Percentiles rank a stretch among this genome's conserved stretches.
These are phyloP conservation scores for Clonostachys chloroleuca DNA, from an alignment of 2,329 filamentous ascomycete genomes.

Conservation along the genomic window DNA sequence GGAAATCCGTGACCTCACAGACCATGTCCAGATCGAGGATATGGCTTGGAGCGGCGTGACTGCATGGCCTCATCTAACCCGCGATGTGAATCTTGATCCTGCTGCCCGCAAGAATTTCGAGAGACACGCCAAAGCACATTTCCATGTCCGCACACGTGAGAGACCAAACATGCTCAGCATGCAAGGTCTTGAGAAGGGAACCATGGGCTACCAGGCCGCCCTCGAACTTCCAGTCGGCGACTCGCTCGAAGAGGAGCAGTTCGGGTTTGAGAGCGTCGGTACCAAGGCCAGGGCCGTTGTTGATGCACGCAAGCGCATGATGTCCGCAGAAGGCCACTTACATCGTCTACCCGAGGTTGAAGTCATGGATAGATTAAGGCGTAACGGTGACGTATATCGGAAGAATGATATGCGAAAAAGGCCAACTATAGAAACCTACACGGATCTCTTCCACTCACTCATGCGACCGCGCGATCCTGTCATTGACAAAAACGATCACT, in stretches of 20 bases:
- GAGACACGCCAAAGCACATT: constrained; percentile 47
- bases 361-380: constrained; percentile 54
- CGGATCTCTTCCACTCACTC: constrained; percentile 56
- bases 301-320: constrained; percentile 53
- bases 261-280: constrained; percentile 51
- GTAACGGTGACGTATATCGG: constrained; percentile 50
- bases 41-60: constrained; percentile 59
- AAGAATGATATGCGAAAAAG: constrained; percentile 44
- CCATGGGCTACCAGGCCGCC: constrained; percentile 64
- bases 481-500: constrained; percentile 53
- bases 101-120: constrained; percentile 33
- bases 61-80: constrained; percentile 58
- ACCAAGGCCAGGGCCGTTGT: constrained; percentile 49
- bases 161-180: constrained; percentile 69
- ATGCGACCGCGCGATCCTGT: constrained; percentile 52
- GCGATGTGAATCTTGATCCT: constrained; percentile 40
- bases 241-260: constrained; percentile 58
- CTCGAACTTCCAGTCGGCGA: constrained; percentile 63
- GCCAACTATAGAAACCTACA: constrained; percentile 54
- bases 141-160: constrained; percentile 55
- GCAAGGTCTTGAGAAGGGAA: constrained; percentile 67
- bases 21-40: constrained; percentile 60
- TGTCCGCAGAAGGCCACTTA: constrained; percentile 47
- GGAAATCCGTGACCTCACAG: constrained; percentile 57
- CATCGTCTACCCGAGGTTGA: constrained; percentile 51